Evolutionary conservation across 108 stramenopile genomes (phyloP), one percentile per base, ranked within the genome.

Genomic region (Stephanodiscus triporus): DNA sequence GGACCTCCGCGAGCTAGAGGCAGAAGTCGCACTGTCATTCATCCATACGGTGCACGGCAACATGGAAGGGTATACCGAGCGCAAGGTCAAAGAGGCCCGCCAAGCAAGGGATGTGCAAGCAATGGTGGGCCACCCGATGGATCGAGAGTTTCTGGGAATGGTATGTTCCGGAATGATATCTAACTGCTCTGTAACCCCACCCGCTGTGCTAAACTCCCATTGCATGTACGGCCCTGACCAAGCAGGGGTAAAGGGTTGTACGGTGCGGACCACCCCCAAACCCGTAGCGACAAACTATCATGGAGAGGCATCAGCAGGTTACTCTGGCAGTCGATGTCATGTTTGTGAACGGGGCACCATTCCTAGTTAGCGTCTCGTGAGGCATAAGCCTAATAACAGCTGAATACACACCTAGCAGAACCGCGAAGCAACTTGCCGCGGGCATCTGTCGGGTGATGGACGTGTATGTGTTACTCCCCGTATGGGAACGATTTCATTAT

Each of bases 211-310:
- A 8, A 37, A 53, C 16, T 80, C 84, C 9, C 29, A 68, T 23
- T 11, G 55, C 13, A 85, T 85, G 22, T 79, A 65, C 49, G 84
- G 84, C 13, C 68, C 71, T 34, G 79, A 85, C 43, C 76, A 17
- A 61, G 66, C 14, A 66, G 43, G 54, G 9, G 27, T 68, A 50
- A 70, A 53, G 48, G 83, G 60, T 54, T 73, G 68, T 61, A 57
- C 78, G 22, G 45, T 48, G 5, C 5, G 71, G 36, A 4, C 4
- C 0, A 30, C 26, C 34, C 71, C 71, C 0, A 4, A 49, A 17
- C 2, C 19, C 0, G 61, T 72, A 6, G 0, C n/a, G 9, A 9
- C 42, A 6, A 27, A 63, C 9, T 48, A 63, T 84, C 22, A 11
- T 73, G 56, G 22, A 34, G 40, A 49, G 17, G 9, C 55, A 86